Evolutionary conservation across 2,329 filamentous ascomycete species (phyloP).

Genomic region (Pestalotiopsis sp.): DNA sequence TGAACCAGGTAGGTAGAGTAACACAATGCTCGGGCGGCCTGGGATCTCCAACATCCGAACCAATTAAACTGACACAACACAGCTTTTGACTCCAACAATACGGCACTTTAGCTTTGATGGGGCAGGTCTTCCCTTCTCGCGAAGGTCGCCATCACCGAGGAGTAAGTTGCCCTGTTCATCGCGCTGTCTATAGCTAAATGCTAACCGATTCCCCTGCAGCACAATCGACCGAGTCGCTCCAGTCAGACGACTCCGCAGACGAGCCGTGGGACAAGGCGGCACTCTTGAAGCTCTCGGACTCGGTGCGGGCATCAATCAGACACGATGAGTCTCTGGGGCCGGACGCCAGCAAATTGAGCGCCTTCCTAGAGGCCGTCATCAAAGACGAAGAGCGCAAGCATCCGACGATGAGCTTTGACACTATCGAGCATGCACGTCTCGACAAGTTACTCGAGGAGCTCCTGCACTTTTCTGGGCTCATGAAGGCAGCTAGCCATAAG

Average conservation of each 20-base stretch:
- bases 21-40: neutral
- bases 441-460: slow-evolving; percentile 47
- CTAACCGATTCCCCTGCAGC: slow-evolving; percentile 14
- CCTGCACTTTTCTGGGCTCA: slow-evolving; percentile 39
- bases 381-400: slow-evolving; percentile 38
- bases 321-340: slow-evolving; percentile 34
- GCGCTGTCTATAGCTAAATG: neutral
- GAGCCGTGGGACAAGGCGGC: slow-evolving; percentile 21
- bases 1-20: slow-evolving; percentile 28
- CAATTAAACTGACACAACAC: neutral
- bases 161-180: slow-evolving; percentile 18
- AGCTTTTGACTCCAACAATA: slow-evolving; percentile 33
- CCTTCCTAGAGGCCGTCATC: slow-evolving; percentile 41
- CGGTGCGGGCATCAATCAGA: slow-evolving; percentile 39
- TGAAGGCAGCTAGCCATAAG: slow-evolving; percentile 32
- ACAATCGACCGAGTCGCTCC: slow-evolving; percentile 17
- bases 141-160: slow-evolving; percentile 24
- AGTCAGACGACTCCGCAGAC: slow-evolving; percentile 22
- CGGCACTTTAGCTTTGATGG: slow-evolving; percentile 32
- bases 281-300: slow-evolving; percentile 45
- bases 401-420: slow-evolving; percentile 40
- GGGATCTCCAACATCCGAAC: neutral
- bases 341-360: slow-evolving; percentile 37
- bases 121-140: slow-evolving; percentile 20
- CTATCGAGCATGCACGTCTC: slow-evolving; percentile 38